These are phyloP conservation scores for Breynia disticha DNA, from an alignment of 441 rosid genomes.

Conservation along the genomic window DNA sequence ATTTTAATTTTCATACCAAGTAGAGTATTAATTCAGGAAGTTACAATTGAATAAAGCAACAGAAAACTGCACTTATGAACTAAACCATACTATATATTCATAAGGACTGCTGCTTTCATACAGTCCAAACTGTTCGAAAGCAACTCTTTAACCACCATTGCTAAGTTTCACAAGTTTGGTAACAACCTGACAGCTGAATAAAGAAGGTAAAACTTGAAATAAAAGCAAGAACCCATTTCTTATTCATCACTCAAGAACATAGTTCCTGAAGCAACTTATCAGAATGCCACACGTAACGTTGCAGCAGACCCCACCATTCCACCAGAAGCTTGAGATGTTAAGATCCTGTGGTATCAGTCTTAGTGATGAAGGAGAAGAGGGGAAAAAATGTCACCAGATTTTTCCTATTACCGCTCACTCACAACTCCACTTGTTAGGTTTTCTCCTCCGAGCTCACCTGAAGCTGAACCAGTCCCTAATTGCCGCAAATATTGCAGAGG, in stretches of 20 bases:
- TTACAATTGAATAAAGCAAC: no score
- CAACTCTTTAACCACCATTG: conserved; percentile 23
- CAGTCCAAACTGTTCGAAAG: conserved; percentile 25
- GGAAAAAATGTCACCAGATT: conserved; percentile 66
- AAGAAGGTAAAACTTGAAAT: conserved; percentile 25
- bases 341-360: conserved; percentile 17
- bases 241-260: conserved; percentile 38
- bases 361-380: conserved; percentile 10
- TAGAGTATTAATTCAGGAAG: no score
- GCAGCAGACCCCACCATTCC: conserved; percentile 1
- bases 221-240: conserved; percentile 46
- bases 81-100: no score
- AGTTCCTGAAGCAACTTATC: conserved; percentile 1
- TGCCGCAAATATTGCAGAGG: conserved; percentile 24
- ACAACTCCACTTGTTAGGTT: conserved; percentile 32
- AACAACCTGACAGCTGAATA: conserved; percentile 18
- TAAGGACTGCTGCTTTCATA: conserved; percentile 12
- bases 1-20: no score
- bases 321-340: conserved; percentile 14
- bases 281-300: no score
- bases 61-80: no score
- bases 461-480: conserved; percentile 11
- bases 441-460: conserved; percentile 42
- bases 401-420: conserved; percentile 31
- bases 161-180: no score